Conservation (phyloP, 2,329 filamentous ascomycete species). For the Colletotrichum incanum region DNA sequence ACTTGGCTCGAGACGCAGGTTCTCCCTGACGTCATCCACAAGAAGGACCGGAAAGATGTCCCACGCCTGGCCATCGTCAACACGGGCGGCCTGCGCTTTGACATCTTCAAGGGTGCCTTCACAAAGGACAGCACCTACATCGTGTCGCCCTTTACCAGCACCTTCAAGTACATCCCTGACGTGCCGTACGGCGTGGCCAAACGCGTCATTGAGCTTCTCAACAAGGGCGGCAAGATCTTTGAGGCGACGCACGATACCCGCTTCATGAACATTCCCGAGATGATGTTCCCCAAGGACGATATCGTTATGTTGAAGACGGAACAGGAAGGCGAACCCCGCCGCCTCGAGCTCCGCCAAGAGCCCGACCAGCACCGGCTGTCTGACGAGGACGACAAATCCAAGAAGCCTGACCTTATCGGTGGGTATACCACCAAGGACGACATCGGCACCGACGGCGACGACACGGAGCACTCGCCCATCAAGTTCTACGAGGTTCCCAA, state of each 20-base stretch:
- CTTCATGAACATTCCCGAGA: constrained; percentile 67
- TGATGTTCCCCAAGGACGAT: constrained; percentile 50
- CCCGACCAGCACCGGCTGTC: constrained; percentile 52
- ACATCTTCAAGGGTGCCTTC: constrained; percentile 93
- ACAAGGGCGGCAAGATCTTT: constrained; percentile 68
- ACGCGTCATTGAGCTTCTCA: constrained; percentile 75
- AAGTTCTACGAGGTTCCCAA: constrained; percentile 86
- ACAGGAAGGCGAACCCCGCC: constrained; percentile 46
- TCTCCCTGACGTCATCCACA: constrained; percentile 77
- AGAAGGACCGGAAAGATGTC: constrained; percentile 70
- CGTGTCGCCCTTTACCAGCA: constrained; percentile 89
- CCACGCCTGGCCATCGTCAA: constrained; percentile 85
- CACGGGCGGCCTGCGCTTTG: constrained; percentile 93
- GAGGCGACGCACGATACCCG: constrained; percentile 57
- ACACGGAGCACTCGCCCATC: constrained; percentile 85
- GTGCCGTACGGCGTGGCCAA: constrained; percentile 85
- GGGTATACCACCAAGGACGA: constrained; percentile 96
- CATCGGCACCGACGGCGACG: constrained; percentile 86
- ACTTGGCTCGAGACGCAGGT: constrained; percentile 84
- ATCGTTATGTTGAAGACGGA: constrained; percentile 31
- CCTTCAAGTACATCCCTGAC: constrained; percentile 82
- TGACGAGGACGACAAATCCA: constrained; percentile 45
- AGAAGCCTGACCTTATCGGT: constrained; percentile 63
- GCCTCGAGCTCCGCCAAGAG: constrained; percentile 52
- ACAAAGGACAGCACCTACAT: constrained; percentile 90